Conservation (phyloP, 345 rosid genomes). For the Gossypium stocksii region DNA sequence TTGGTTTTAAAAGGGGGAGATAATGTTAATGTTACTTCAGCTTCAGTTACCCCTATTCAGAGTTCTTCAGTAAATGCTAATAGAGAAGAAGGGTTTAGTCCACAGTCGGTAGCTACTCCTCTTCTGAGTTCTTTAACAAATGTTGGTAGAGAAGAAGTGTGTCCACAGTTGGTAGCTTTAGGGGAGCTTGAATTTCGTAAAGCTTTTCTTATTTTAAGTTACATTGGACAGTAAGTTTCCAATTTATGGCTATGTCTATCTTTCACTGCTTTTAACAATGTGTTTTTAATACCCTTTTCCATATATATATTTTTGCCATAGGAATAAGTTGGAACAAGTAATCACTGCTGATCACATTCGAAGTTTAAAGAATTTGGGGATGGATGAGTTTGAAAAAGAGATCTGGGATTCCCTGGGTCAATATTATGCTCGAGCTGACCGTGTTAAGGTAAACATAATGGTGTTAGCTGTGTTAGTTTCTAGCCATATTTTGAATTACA, state of each 20-base stretch:
- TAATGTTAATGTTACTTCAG: background rate
- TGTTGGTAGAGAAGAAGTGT: background rate
- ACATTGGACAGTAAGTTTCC: constrained; percentile 51
- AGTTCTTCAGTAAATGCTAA: background rate
- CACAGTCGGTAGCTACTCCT: constrained; percentile 34
- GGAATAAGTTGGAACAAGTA: constrained; percentile 32
- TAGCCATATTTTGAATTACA: background rate
- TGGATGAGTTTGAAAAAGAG: constrained; percentile 43
- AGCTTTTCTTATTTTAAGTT: constrained; percentile 54
- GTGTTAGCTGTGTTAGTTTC: background rate
- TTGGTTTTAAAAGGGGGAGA: background rate
- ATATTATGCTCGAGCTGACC: background rate
- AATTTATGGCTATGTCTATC: background rate
- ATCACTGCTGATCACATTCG: constrained; percentile 38
- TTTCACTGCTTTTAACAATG: background rate
- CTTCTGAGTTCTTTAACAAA: background rate
- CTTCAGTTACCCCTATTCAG: background rate
- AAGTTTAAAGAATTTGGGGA: constrained; percentile 32
- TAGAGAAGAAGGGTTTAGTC: background rate
- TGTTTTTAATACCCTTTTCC: background rate
- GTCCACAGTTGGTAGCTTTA: constrained; percentile 42
- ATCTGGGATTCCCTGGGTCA: constrained; percentile 38
- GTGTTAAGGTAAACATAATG: constrained; percentile 27
- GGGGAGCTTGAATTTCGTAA: constrained; percentile 61
- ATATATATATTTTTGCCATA: constrained; percentile 9